phyloP scores from a whole-genome alignment of 176 grass and related monocot genomes.

The Oryza nivara region DNA sequence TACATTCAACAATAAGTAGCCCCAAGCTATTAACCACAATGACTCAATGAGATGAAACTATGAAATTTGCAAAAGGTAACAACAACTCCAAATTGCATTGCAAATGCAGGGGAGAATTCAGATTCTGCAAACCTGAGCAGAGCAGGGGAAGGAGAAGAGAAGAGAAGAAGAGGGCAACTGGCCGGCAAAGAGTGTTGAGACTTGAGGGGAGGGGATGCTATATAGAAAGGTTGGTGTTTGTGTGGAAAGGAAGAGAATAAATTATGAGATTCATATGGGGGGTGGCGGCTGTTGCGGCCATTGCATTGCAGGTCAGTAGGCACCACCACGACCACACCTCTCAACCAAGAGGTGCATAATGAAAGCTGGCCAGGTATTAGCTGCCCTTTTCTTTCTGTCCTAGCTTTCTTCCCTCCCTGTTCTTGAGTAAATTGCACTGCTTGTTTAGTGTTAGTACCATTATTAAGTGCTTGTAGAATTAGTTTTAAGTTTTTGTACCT shows the following conservation, averaged over 20 bases:
- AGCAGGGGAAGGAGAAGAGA: slow-evolving; percentile 26
- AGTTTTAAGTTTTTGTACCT: slow-evolving; percentile 14
- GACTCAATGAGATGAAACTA: not conserved
- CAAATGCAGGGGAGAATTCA: slow-evolving; percentile 17
- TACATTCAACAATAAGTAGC: not conserved
- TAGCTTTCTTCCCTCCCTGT: not conserved
- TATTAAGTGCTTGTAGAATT: not conserved
- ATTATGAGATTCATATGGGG: slow-evolving; percentile 37
- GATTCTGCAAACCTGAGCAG: slow-evolving; percentile 46
- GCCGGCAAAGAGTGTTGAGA: slow-evolving; percentile 5
- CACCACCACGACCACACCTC: slow-evolving; percentile 23
- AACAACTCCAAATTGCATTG: not conserved
- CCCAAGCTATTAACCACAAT: not conserved
- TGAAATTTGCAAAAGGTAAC: not conserved
- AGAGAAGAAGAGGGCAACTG: slow-evolving; percentile 6
- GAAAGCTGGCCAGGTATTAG: slow-evolving; percentile 37
- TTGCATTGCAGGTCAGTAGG: slow-evolving; percentile 41
- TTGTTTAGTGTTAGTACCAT: slow-evolving; percentile 43
- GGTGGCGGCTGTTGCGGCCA: slow-evolving; percentile 43
- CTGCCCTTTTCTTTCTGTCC: slow-evolving; percentile 28
- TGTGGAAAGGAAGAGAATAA: slow-evolving; percentile 38
- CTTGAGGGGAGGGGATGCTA: slow-evolving; percentile 30
- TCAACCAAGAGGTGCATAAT: slow-evolving; percentile 45
- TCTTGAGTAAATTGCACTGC: slow-evolving; percentile 61
- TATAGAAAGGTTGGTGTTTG: slow-evolving; percentile 49